Evolutionary conservation across 495 filamentous ascomycete species (phyloP).

Genomic region (Filosporella fistucella): DNA sequence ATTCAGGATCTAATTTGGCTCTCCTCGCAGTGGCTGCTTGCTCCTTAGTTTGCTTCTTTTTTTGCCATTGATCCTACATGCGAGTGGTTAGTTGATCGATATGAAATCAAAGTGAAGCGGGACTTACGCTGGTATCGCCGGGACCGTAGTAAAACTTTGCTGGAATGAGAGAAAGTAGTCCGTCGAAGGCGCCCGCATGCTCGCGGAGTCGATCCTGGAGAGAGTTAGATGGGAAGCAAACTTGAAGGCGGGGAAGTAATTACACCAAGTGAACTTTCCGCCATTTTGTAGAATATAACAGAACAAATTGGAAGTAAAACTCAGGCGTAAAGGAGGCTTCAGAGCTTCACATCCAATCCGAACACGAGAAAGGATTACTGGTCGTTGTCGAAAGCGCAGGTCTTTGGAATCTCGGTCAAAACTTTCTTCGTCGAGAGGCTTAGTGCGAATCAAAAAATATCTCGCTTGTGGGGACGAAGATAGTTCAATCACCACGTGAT

Average conservation of each 20-base stretch:
- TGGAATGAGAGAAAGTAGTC: constrained; percentile 86
- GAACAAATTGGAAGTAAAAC: neutral
- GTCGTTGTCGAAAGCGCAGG: no score
- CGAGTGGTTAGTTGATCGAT: constrained; percentile 4
- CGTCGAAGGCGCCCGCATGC: constrained; percentile 85
- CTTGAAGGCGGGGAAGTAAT: constrained; percentile 19
- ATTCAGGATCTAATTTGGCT: constrained; percentile 84
- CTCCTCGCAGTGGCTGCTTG: constrained; percentile 69
- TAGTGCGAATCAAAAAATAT: no score
- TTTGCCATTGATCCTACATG: constrained; percentile 75
- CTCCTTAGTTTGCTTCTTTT: constrained; percentile 84
- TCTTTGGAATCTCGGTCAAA: no score
- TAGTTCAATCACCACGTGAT: no score
- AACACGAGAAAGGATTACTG: no score
- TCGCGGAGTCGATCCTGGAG: constrained; percentile 76
- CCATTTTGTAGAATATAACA: constrained; percentile 11
- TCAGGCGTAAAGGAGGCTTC: no score
- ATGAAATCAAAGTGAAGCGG: neutral
- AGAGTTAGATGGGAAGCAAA: constrained; percentile 1
- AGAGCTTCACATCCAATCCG: no score
- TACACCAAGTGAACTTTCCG: constrained; percentile 20
- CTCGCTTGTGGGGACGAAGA: no score
- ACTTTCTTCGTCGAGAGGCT: no score
- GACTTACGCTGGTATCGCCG: constrained; percentile 79
- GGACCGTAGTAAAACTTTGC: constrained; percentile 88